Evolutionary conservation across 371 early-diverging fungal genomes (phyloP).

Genomic region (Haplosporangium sp.): DNA sequence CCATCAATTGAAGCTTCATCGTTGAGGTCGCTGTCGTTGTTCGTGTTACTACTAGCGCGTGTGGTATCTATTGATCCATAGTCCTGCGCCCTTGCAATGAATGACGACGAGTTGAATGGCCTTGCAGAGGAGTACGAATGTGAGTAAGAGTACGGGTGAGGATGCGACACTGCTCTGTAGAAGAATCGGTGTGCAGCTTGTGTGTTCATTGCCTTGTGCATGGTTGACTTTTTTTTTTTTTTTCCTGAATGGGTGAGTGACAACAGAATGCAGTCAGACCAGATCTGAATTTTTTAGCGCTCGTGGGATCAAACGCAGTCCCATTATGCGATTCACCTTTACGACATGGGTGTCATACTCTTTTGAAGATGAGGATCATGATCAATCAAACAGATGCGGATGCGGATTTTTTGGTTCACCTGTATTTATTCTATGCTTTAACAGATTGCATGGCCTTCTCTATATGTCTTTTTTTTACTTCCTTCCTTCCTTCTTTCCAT

Average conservation of each 20-base stretch:
- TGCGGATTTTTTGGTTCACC: not conserved
- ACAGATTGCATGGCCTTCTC: not conserved
- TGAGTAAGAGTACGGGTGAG: conserved; percentile 1
- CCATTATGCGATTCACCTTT: not conserved
- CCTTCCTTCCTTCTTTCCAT: not conserved
- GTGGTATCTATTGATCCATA: not conserved
- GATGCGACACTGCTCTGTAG: conserved; percentile 2
- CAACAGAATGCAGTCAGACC: too few relatives aligned
- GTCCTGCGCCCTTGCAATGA: conserved; percentile 14
- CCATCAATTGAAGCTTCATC: conserved; percentile 22
- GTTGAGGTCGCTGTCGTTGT: not conserved
- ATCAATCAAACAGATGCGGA: too few relatives aligned
- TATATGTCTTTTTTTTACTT: not conserved
- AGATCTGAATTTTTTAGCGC: too few relatives aligned
- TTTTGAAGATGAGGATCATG: too few relatives aligned
- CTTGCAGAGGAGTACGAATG: not conserved
- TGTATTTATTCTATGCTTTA: not conserved
- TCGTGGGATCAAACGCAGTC: too few relatives aligned
- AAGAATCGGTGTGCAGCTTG: conserved; percentile 3
- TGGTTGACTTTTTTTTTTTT: not conserved
- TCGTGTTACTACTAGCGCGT: too few relatives aligned
- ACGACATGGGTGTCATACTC: too few relatives aligned
- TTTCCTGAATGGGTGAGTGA: too few relatives aligned
- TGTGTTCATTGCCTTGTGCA: conserved; percentile 19
- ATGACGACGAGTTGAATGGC: conserved; percentile 7